Base-by-base conservation (phyloP, 352 stramenopile species). In the Phytopythium boreale region DNA sequence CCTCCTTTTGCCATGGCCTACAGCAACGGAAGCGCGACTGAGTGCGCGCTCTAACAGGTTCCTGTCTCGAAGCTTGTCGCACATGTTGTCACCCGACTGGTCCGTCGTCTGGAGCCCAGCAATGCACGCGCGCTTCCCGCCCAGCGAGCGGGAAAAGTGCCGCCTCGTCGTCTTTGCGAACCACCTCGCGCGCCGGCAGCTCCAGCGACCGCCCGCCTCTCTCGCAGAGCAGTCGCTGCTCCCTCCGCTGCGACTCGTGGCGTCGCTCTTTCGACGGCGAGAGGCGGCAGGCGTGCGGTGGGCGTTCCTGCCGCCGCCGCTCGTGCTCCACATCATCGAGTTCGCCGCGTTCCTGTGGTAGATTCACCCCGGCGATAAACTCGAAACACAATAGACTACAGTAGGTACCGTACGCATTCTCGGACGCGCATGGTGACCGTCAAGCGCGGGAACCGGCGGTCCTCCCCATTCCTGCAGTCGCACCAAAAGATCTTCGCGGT, bases 321-420 rank as follows among this genome's bases (percentile, higher is more conserved):
- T 88, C 29, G 43, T 89, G 24, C 60, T 68, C 8, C 80, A 76
- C 57, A 83, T 90, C 61, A 59, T 88, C 46, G 75, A 86, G 59
- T 87, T 72, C 50, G 82, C 80, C n/a, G 61, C 87, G 29, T 87
- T 75, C 57, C 72, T 88, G 1, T 89, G 77, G 79, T 90, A 66
- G n/a, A n/a, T n/a, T n/a, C n/a, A 83, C 26, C 7, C 34, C 22
- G 3, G 8, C 37, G 11, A 10, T 15, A 10, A 36, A 19, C 15
- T 0, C 20, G 50, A 57, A 2, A 31, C 22, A 24, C 47, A 53
- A 53, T 53, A 53, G 47, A 53, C 43, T 26, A 27, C 43, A 4
- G 5, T 20, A 12, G 0, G 9, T 1, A 49, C 24, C n/a, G 9
- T 15, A 14, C 12, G n/a, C 22, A 20, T 19, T 47, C 19, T 22